Evolutionary conservation across 805 yeast genomes (phyloP).

Genomic region (Millerago galiae): DNA sequence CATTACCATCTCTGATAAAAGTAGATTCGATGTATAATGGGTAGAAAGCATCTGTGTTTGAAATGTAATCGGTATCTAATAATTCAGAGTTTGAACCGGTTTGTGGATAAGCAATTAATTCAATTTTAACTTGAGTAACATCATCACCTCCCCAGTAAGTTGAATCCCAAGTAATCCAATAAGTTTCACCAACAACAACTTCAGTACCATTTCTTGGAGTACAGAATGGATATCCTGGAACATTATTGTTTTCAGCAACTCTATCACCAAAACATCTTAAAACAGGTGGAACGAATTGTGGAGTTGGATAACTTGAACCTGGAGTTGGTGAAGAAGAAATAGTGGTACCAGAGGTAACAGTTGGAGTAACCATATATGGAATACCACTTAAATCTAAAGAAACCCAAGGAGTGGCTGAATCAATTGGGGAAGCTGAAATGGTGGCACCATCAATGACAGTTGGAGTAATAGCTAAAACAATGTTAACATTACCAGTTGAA

Average conservation of each 20-base stretch:
- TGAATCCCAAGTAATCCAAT: constrained; percentile 46
- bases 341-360: constrained; percentile 29
- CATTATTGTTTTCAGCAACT: constrained; percentile 25
- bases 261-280: constrained; percentile 38
- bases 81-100: constrained; percentile 27
- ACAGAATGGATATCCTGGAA: constrained; percentile 36
- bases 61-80: constrained; percentile 28
- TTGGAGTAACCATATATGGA: constrained; percentile 36
- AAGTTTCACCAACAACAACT: constrained; percentile 39
- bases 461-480: constrained; percentile 44
- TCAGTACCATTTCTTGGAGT: constrained; percentile 35
- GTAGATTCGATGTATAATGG: constrained; percentile 29
- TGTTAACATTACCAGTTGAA: constrained; percentile 19
- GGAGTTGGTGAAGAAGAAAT: constrained; percentile 38
- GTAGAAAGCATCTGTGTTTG: constrained; percentile 34
- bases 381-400: constrained; percentile 39
- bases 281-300: constrained; percentile 38
- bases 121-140: constrained; percentile 29
- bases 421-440: constrained; percentile 32
- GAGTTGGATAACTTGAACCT: constrained; percentile 26
- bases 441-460: constrained; percentile 41
- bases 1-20: constrained; percentile 23
- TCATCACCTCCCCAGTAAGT: constrained; percentile 33
- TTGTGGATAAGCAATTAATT: constrained; percentile 29
- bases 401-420: constrained; percentile 35